Conservation (phyloP, 352 stramenopile species). For the Phytophthora capsici region DNA sequence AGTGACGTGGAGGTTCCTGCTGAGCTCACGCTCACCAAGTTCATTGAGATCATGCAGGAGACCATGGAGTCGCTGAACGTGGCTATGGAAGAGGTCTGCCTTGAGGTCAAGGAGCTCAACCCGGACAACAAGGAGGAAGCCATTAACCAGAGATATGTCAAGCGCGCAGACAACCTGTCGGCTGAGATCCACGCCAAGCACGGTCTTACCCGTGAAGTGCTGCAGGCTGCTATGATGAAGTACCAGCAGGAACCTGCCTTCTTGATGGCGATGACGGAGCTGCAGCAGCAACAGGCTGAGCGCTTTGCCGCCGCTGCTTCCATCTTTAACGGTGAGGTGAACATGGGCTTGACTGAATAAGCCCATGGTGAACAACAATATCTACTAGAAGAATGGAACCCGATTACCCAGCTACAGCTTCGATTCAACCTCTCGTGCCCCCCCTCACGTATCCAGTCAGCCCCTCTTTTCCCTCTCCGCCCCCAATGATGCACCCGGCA, state of each 20-base stretch:
- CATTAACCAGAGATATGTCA: conserved; percentile 92
- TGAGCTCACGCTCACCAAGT: conserved; percentile 87
- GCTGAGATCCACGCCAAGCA: conserved; percentile 90
- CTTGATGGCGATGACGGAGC: conserved; percentile 87
- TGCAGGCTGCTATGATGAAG: conserved; percentile 92
- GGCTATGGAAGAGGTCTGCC: conserved; percentile 89
- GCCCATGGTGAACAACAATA: conserved; percentile 28
- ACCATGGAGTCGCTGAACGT: conserved; percentile 91
- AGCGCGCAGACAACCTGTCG: conserved; percentile 84
- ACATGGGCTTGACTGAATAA: conserved; percentile 89
- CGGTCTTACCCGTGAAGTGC: conserved; percentile 84
- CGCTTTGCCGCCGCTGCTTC: conserved; percentile 80
- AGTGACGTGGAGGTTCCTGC: conserved; percentile 83
- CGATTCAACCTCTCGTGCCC: conserved; percentile 22
- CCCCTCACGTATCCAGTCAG: conserved; percentile 30
- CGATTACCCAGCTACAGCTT: conserved; percentile 25
- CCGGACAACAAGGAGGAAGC: conserved; percentile 90
- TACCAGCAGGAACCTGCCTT: conserved; percentile 91
- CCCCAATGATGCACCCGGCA: conserved; percentile 11
- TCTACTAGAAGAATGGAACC: conserved; percentile 51
- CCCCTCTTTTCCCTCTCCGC: conserved; percentile 25
- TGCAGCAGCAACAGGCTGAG: conserved; percentile 88
- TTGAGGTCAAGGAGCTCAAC: conserved; percentile 89
- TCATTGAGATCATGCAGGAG: conserved; percentile 91
- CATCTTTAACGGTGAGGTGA: conserved; percentile 91